A percentile compares a stretch with the other conserved stretches of the same genome.
phyloP scores from a whole-genome alignment of 2,329 filamentous ascomycete species.

The Trichophyton simii region DNA sequence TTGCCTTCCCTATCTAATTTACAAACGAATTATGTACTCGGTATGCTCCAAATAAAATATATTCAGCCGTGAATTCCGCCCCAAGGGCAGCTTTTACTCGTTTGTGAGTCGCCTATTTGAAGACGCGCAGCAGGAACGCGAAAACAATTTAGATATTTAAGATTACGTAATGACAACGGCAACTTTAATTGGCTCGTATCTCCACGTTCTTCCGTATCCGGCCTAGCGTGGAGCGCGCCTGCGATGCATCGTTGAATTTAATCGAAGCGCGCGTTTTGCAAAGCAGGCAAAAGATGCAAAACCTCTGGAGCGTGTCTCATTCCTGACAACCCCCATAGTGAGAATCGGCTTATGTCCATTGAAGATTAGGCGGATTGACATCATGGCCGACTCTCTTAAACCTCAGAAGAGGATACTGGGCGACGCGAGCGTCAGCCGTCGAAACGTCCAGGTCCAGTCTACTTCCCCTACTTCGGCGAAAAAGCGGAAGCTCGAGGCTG shows the following conservation, averaged over 20 bases:
- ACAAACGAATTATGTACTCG: too few relatives aligned
- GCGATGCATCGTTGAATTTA: background rate
- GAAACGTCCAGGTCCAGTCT: constrained; percentile 40
- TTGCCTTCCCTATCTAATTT: too few relatives aligned
- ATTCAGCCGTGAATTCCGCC: background rate
- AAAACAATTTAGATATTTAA: background rate
- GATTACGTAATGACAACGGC: background rate
- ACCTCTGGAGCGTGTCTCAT: background rate
- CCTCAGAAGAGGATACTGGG: constrained; percentile 63
- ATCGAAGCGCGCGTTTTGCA: constrained; percentile 4
- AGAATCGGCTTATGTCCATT: constrained; percentile 17
- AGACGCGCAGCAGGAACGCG: background rate
- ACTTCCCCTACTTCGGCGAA: constrained; percentile 50
- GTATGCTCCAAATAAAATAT: background rate
- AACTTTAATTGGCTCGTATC: background rate
- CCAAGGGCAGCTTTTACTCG: background rate
- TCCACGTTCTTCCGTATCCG: background rate
- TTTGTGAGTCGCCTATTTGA: background rate
- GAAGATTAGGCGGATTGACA: background rate
- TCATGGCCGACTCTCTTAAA: constrained; percentile 11
- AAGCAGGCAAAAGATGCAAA: constrained; percentile 10
- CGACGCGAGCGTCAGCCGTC: constrained; percentile 52
- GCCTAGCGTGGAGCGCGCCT: background rate
- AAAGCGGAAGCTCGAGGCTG: constrained; percentile 66
- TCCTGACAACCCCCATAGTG: constrained; percentile 22